Conservation (phyloP, 352 stramenopile genomes). For the Elongisporangium prolatum region DNA sequence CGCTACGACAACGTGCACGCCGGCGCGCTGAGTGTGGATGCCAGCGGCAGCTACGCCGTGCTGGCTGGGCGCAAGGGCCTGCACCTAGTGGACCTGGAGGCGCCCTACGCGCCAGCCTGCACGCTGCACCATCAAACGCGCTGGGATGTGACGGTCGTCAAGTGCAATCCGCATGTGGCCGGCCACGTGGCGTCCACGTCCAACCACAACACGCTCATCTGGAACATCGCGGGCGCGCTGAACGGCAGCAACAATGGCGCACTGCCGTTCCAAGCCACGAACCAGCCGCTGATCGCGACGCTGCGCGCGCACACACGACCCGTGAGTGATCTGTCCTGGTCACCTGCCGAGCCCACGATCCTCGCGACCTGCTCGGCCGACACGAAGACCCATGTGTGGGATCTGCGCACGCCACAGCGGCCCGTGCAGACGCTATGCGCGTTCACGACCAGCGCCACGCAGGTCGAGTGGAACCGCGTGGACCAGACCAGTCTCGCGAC, state of each 20-base stretch:
- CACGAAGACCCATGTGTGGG: slow-evolving; percentile 78
- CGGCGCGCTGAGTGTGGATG: slow-evolving; percentile 66
- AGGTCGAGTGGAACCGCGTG: slow-evolving; percentile 77
- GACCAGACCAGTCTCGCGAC: slow-evolving; percentile 67
- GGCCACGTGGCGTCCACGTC: slow-evolving; percentile 71
- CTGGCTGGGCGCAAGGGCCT: slow-evolving; percentile 65
- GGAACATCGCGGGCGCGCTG: slow-evolving; percentile 41
- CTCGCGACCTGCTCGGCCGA: slow-evolving; percentile 78
- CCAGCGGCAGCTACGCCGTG: slow-evolving; percentile 57
- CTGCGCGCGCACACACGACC: slow-evolving; percentile 67
- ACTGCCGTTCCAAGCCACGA: slow-evolving; percentile 13
- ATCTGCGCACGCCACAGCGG: slow-evolving; percentile 63
- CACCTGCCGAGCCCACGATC: slow-evolving; percentile 58
- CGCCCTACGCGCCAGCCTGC: slow-evolving; percentile 43
- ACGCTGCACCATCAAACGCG: slow-evolving; percentile 81
- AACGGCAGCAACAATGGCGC: slow-evolving; percentile 6
- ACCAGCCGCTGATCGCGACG: slow-evolving; percentile 64
- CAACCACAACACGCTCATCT: slow-evolving; percentile 81
- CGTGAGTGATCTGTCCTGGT: slow-evolving; percentile 78
- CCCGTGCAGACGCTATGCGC: slow-evolving; percentile 67
- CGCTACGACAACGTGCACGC: slow-evolving; percentile 57
- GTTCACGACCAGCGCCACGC: slow-evolving; percentile 60
- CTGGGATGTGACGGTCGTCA: slow-evolving; percentile 72
- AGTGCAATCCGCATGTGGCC: slow-evolving; percentile 70
- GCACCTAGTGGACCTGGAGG: slow-evolving; percentile 68